Percentiles rank a stretch among this genome's conserved stretches.
phyloP scores from a whole-genome alignment of 139 green algal genomes.

The Raphidocelis subcapitata region DNA sequence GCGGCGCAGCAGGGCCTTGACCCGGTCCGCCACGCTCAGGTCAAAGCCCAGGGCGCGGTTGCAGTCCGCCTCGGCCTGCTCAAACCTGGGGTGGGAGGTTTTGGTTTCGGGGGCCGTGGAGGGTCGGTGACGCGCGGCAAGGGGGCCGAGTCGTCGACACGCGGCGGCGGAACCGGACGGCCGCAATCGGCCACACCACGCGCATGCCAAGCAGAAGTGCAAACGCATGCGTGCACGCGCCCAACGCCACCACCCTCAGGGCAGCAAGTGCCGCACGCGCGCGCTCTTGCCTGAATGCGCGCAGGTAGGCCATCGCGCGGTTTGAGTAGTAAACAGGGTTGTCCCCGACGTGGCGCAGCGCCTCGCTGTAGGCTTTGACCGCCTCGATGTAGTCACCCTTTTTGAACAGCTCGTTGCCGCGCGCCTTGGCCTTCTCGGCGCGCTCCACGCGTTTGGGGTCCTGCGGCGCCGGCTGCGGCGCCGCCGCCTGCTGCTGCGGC shows the following conservation, averaged over 20 bases:
- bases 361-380: constrained; percentile 49
- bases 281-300: constrained; percentile 48
- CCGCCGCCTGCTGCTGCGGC: no score
- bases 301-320: constrained; percentile 54
- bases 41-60: constrained; percentile 39
- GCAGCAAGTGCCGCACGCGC: no score
- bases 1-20: constrained; percentile 58
- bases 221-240: no score
- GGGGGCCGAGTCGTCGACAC: no score
- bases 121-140: no score
- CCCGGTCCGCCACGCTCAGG: constrained; percentile 36
- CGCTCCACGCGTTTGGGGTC: constrained; percentile 41
- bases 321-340: constrained; percentile 56
- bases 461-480: constrained; percentile 3
- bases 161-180: no score
- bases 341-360: constrained; percentile 35
- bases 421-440: constrained; percentile 48
- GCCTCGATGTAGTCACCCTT: constrained; percentile 33
- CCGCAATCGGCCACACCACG: no score
- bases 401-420: constrained; percentile 51
- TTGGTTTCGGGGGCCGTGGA: no score
- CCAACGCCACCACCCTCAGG: no score
- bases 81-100: constrained; percentile 20
- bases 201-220: no score
- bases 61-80: constrained; percentile 60